phyloP scores from a whole-genome alignment of 177 flowering plant genomes.

The Vitis hybrid region DNA sequence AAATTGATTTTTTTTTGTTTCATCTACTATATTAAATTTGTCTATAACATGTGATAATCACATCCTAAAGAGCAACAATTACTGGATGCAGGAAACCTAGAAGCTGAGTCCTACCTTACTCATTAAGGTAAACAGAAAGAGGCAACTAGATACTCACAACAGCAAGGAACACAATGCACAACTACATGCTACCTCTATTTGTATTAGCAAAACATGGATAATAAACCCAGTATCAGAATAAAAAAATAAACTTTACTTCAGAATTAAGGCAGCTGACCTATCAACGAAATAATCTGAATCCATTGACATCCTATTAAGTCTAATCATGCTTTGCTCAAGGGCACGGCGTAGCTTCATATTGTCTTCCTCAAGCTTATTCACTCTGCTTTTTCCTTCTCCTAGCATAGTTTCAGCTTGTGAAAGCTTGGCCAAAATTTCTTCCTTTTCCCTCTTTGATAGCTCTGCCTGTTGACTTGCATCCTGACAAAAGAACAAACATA shows the following conservation, averaged over 20 bases:
- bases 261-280: slow-evolving; percentile 52
- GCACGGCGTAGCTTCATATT: slow-evolving; percentile 84
- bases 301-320: slow-evolving; percentile 94
- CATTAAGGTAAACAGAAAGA: too few species aligned
- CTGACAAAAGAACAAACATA: slow-evolving; percentile 30
- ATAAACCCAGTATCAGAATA: neutral
- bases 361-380: slow-evolving; percentile 84
- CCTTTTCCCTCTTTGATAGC: slow-evolving; percentile 60
- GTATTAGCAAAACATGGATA: neutral
- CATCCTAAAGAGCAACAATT: too few species aligned
- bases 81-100: too few species aligned
- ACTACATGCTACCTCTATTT: neutral
- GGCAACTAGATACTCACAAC: neutral
- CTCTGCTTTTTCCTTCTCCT: slow-evolving; percentile 61
- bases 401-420: slow-evolving; percentile 58
- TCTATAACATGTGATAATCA: too few species aligned
- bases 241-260: neutral
- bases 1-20: too few species aligned
- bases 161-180: neutral
- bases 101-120: neutral
- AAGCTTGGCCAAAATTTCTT: slow-evolving; percentile 60
- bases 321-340: slow-evolving; percentile 97
- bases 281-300: slow-evolving; percentile 96
- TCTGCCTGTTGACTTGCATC: slow-evolving; percentile 61
- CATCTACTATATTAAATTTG: too few species aligned